Evolutionary conservation across 345 rosid genomes (phyloP).

Genomic region (Balakata baccata): DNA sequence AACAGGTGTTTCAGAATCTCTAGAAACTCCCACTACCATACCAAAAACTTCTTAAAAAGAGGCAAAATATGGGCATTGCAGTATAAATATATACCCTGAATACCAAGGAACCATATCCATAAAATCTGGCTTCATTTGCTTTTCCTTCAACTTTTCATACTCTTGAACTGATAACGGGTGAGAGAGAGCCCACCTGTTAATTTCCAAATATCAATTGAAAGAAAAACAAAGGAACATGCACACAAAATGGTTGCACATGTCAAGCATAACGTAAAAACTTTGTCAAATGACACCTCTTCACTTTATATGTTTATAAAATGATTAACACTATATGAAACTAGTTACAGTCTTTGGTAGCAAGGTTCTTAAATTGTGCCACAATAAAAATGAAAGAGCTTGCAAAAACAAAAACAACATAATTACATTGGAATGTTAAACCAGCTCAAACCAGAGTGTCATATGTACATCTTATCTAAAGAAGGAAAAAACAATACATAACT

Average conservation of each 20-base stretch:
- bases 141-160: slow-evolving; percentile 66
- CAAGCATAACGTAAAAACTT: too few species aligned
- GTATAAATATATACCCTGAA: slow-evolving; percentile 65
- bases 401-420: not conserved
- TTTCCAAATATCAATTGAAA: slow-evolving; percentile 19
- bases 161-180: slow-evolving; percentile 83
- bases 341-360: not conserved
- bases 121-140: slow-evolving; percentile 90
- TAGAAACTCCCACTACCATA: not conserved
- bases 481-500: not conserved
- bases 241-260: too few species aligned
- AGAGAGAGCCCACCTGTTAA: slow-evolving; percentile 91
- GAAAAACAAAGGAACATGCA: too few species aligned
- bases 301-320: too few species aligned
- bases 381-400: not conserved
- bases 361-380: not conserved
- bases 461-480: not conserved
- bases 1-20: slow-evolving; percentile 17
- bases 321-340: not conserved
- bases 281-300: too few species aligned
- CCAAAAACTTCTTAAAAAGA: not conserved
- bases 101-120: slow-evolving; percentile 99
- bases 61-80: not conserved
- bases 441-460: not conserved
- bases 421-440: not conserved